Evolutionary conservation across 352 stramenopile species (phyloP).

Genomic region (Globisporangium camurandrum): DNA sequence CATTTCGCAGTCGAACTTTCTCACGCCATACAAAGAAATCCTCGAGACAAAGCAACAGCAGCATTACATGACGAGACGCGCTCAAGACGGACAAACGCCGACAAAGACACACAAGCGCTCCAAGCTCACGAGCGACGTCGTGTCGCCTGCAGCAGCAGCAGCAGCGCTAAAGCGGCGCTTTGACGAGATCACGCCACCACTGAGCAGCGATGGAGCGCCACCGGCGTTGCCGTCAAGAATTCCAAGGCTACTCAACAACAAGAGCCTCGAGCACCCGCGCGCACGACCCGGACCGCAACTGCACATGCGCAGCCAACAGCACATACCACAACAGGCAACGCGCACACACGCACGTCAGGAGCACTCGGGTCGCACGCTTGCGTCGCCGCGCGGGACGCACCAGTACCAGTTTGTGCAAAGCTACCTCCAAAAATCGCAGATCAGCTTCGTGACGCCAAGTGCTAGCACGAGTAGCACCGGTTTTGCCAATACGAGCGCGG

Average conservation of each 20-base stretch:
- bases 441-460: not conserved
- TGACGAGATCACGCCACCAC: conserved; percentile 6
- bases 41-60: not conserved
- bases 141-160: conserved; percentile 1
- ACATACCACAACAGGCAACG: conserved; percentile 1
- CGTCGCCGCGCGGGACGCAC: not conserved
- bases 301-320: not conserved
- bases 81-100: not conserved
- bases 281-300: not conserved
- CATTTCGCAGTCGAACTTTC: too few species aligned
- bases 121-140: conserved; percentile 6
- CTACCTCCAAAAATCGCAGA: not conserved
- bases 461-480: too few species aligned
- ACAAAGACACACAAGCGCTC: not conserved
- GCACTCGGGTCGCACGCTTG: not conserved
- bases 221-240: not conserved
- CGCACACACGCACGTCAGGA: not conserved
- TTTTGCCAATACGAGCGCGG: too few species aligned
- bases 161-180: conserved; percentile 9
- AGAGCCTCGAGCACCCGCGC: not conserved
- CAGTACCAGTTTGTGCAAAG: conserved; percentile 3
- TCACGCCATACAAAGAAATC: too few species aligned
- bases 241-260: conserved; percentile 3
- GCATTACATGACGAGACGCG: not conserved
- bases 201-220: conserved; percentile 4